Evolutionary conservation across 176 grass and related monocot genomes (phyloP).

Genomic region (Zoysia pacifica): DNA sequence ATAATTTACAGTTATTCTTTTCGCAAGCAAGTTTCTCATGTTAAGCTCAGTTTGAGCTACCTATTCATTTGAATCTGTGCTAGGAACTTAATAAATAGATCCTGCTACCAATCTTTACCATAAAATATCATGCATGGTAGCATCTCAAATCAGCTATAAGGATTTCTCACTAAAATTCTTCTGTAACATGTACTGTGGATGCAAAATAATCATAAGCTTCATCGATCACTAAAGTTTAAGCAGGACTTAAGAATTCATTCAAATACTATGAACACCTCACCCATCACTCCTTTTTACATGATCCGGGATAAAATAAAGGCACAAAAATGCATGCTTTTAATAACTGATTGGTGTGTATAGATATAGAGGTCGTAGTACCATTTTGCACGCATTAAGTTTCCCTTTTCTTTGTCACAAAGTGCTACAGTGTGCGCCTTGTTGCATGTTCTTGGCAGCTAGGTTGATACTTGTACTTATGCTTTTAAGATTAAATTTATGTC

Average conservation of each 20-base stretch:
- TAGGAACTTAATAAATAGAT: neutral
- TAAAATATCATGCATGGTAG: neutral
- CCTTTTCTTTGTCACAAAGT: conserved; percentile 20
- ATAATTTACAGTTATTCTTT: neutral
- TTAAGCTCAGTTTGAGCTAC: neutral
- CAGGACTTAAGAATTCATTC: neutral
- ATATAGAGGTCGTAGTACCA: conserved; percentile 1
- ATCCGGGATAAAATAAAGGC: conserved; percentile 11
- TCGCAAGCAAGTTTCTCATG: neutral
- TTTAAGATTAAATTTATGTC: neutral
- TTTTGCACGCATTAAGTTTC: conserved; percentile 30
- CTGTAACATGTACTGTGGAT: neutral
- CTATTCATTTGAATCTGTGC: neutral
- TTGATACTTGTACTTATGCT: neutral
- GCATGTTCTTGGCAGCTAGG: conserved; percentile 39
- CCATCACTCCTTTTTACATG: neutral
- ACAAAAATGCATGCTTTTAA: conserved; percentile 17
- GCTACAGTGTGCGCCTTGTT: conserved; percentile 35
- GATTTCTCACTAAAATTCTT: neutral
- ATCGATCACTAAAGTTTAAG: neutral
- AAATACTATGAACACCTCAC: neutral
- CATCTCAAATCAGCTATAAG: neutral
- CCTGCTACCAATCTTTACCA: neutral
- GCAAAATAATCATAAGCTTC: neutral
- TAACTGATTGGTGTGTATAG: conserved; percentile 5